These are phyloP conservation scores for Ceratocystis ficicola DNA, from an alignment of 2,329 filamentous ascomycete species.

Conservation along the genomic window DNA sequence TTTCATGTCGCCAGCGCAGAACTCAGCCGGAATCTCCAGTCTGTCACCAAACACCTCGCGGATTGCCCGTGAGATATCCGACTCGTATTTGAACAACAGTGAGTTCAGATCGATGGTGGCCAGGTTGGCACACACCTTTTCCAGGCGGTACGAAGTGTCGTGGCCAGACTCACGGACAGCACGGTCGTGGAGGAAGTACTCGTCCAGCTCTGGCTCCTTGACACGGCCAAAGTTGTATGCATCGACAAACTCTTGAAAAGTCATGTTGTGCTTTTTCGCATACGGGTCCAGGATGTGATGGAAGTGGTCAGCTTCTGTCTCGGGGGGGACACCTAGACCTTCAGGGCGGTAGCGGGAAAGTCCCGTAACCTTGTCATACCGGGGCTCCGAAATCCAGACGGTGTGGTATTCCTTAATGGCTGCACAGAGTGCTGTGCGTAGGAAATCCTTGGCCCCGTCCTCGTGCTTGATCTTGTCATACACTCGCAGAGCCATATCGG, in stretches of 20 bases:
- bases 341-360: constrained; percentile 76
- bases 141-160: constrained; percentile 88
- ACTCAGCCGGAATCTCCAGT: constrained; percentile 70
- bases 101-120: constrained; percentile 94
- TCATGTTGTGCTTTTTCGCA: constrained; percentile 69
- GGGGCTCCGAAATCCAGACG: constrained; percentile 71
- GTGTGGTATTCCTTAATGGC: constrained; percentile 95
- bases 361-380: constrained; percentile 63
- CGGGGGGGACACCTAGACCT: constrained; percentile 75
- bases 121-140: constrained; percentile 73
- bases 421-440: constrained; percentile 66
- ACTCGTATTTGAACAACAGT: constrained; percentile 91
- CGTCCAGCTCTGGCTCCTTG: constrained; percentile 75
- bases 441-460: constrained; percentile 65
- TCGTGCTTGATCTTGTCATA: constrained; percentile 90
- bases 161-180: constrained; percentile 94
- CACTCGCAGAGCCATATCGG: constrained; percentile 89
- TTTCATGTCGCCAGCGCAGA: constrained; percentile 52
- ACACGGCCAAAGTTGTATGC: constrained; percentile 75
- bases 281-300: constrained; percentile 72
- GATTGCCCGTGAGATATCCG: constrained; percentile 79
- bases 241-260: constrained; percentile 69
- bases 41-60: constrained; percentile 72
- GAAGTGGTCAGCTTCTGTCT: constrained; percentile 82
- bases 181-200: constrained; percentile 92